Evolutionary conservation across 2,329 filamentous ascomycete genomes (phyloP).

Genomic region (Trichophyton schoenleinii): DNA sequence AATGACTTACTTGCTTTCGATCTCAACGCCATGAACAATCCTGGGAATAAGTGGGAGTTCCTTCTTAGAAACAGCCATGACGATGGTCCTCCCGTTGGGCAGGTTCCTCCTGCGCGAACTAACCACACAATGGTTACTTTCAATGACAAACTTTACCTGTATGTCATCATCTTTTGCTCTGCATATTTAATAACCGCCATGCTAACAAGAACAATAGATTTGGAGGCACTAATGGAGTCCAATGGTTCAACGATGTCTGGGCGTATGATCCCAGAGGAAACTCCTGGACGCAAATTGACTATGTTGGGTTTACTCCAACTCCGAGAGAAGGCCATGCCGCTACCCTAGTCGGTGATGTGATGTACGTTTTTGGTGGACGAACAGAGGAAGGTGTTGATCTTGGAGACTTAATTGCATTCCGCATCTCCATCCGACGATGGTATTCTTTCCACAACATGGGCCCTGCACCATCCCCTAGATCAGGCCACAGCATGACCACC

Average conservation of each 20-base stretch:
- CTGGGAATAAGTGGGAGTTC: conserved; percentile 87
- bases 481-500: conserved; percentile 94
- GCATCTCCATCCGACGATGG: conserved; percentile 75
- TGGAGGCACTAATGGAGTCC: conserved; percentile 85
- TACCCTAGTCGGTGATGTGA: conserved; percentile 87
- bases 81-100: conserved; percentile 45
- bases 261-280: conserved; percentile 77
- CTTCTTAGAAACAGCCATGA: conserved; percentile 62
- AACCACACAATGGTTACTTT: conserved; percentile 89
- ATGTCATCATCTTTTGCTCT: conserved; percentile 27
- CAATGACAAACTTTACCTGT: conserved; percentile 89
- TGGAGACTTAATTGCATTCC: conserved; percentile 80
- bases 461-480: conserved; percentile 80
- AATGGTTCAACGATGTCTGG: conserved; percentile 99
- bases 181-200: conserved; percentile 4
- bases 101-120: conserved; percentile 74
- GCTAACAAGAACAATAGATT: conserved; percentile 48
- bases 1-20: conserved; percentile 95
- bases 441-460: conserved; percentile 99
- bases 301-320: conserved; percentile 92
- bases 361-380: conserved; percentile 97
- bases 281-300: conserved; percentile 77
- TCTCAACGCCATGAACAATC: conserved; percentile 82
- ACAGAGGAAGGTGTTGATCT: conserved; percentile 88
- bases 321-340: conserved; percentile 90